A percentile compares a stretch with the other conserved stretches of the same genome.
Conservation (phyloP, 805 yeast genomes). For the Wickerhamiella azymoides region DNA sequence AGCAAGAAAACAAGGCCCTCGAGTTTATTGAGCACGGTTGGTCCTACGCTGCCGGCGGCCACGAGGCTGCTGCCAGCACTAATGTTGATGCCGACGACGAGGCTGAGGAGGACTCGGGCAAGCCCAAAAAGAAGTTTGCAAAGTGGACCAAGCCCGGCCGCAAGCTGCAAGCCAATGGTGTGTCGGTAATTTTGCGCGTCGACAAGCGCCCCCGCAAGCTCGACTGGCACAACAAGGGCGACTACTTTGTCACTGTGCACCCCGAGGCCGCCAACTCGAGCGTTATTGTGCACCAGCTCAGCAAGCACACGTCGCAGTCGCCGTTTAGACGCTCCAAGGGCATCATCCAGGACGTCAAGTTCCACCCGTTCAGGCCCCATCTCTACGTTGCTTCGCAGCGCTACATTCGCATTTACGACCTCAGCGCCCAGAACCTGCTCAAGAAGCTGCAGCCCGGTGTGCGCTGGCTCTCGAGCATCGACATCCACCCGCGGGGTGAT, state of each 20-base stretch:
- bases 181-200: slow-evolving; percentile 57
- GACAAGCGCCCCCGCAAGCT: slow-evolving; percentile 56
- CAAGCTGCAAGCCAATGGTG: slow-evolving; percentile 47
- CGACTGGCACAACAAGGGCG: slow-evolving; percentile 96
- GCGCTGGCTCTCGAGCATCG: slow-evolving; percentile 82
- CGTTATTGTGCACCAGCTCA: slow-evolving; percentile 84
- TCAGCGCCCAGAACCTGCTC: slow-evolving; percentile 68
- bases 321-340: slow-evolving; percentile 92
- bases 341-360: slow-evolving; percentile 85
- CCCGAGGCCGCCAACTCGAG: slow-evolving; percentile 83
- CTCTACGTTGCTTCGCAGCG: slow-evolving; percentile 89
- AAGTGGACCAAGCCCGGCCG: slow-evolving; percentile 74
- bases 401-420: slow-evolving; percentile 78
- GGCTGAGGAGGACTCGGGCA: slow-evolving; percentile 24
- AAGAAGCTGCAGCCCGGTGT: slow-evolving; percentile 91
- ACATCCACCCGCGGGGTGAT: slow-evolving; percentile 93
- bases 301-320: slow-evolving; percentile 88
- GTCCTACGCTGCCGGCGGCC: slow-evolving; percentile 47
- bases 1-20: slow-evolving; percentile 67
- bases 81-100: slow-evolving; percentile 24
- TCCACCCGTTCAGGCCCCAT: slow-evolving; percentile 94
- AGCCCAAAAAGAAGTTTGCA: slow-evolving; percentile 27
- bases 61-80: slow-evolving; percentile 21
- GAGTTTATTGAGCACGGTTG: slow-evolving; percentile 77
- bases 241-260: slow-evolving; percentile 91